Percentiles rank a stretch among this genome's conserved stretches.
phyloP scores from a whole-genome alignment of 495 filamentous ascomycete genomes.

The Talaromyces stipitatus region DNA sequence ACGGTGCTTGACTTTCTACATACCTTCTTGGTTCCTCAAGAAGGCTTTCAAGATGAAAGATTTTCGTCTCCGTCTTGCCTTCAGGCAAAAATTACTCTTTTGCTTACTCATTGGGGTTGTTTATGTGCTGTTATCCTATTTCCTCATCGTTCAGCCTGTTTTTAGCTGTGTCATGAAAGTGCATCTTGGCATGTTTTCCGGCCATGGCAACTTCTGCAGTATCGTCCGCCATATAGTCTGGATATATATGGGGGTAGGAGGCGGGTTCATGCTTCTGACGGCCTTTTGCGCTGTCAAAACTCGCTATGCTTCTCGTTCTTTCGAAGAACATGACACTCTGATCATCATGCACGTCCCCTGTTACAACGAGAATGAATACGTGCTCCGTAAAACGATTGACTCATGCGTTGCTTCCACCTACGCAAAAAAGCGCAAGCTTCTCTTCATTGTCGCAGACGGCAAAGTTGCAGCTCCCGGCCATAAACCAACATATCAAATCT shows the following conservation, averaged over 20 bases:
- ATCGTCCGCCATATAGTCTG: background rate
- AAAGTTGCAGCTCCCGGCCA: background rate
- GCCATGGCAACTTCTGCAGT: background rate
- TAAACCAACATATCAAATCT: background rate
- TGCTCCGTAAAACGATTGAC: background rate
- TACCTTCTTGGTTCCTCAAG: background rate
- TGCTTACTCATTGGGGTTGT: background rate
- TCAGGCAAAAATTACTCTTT: background rate
- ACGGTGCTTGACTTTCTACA: background rate
- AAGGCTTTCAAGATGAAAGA: background rate
- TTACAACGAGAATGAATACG: background rate
- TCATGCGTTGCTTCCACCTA: background rate
- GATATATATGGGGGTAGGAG: background rate
- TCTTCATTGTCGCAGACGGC: background rate
- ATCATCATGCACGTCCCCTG: background rate
- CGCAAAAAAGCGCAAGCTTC: background rate
- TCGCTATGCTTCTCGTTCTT: background rate
- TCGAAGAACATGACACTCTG: background rate
- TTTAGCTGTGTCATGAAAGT: background rate
- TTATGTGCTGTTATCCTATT: background rate
- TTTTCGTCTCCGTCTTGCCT: background rate
- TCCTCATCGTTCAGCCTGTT: background rate
- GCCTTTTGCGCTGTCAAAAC: background rate
- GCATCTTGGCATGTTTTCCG: background rate
- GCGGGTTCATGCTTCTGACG: background rate